These are phyloP conservation scores for Naganishia antarctica DNA, from an alignment of 768 basidiomycete genomes.

Conservation along the genomic window DNA sequence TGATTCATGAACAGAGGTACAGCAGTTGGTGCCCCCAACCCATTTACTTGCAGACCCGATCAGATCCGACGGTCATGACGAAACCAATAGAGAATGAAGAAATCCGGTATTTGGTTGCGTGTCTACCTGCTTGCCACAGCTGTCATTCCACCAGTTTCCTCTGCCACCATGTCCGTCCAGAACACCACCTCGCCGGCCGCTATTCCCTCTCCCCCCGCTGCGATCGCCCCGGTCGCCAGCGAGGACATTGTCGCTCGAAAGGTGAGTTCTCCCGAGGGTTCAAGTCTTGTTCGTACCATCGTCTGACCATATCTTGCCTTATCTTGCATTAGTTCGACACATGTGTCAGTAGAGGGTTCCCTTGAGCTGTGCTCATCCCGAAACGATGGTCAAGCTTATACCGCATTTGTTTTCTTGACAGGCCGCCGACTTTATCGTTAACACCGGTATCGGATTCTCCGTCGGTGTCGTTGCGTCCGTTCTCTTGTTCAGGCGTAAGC, in stretches of 20 bases:
- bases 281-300: neutral
- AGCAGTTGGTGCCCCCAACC: no score
- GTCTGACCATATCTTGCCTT: constrained; percentile 17
- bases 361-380: neutral
- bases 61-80: neutral
- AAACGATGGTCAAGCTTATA: neutral
- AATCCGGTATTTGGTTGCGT: neutral
- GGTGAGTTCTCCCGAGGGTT: constrained; percentile 58
- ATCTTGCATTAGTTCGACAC: constrained; percentile 41
- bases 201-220: constrained; percentile 35
- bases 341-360: constrained; percentile 36
- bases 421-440: constrained; percentile 45
- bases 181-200: constrained; percentile 18
- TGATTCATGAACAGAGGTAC: no score
- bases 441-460: constrained; percentile 50
- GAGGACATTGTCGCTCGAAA: constrained; percentile 88
- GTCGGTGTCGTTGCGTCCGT: constrained; percentile 51
- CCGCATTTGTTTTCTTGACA: neutral
- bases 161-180: constrained; percentile 35
- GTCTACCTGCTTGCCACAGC: neutral
- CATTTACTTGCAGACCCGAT: no score
- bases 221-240: constrained; percentile 61
- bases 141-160: neutral
- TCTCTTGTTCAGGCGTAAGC: constrained; percentile 49
- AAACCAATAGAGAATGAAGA: neutral